These are phyloP conservation scores for Trichoderma gracile DNA, from an alignment of 2,329 filamentous ascomycete genomes.

Conservation along the genomic window DNA sequence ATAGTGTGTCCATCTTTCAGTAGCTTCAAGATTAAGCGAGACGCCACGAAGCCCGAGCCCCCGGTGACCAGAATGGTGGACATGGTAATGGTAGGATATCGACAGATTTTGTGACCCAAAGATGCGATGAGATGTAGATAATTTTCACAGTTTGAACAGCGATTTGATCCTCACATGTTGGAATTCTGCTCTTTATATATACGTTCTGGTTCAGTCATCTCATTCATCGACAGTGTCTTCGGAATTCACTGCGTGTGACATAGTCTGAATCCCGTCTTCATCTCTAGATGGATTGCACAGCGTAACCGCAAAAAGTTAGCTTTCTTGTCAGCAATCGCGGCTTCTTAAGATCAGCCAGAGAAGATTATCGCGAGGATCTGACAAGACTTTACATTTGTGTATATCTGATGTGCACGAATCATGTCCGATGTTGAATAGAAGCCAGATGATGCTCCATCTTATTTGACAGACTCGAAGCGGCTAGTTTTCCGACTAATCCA, in stretches of 20 bases:
- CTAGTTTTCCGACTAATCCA: neutral
- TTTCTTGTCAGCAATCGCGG: neutral
- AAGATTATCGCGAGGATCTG: too few relatives aligned
- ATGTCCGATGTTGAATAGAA: too few relatives aligned
- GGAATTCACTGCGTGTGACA: neutral
- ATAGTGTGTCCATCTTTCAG: slow-evolving; percentile 29
- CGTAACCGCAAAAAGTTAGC: neutral
- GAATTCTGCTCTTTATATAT: neutral
- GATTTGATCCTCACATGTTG: neutral
- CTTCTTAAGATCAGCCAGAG: slow-evolving; percentile 25
- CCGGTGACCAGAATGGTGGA: slow-evolving; percentile 31
- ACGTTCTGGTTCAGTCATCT: neutral
- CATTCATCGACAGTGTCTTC: neutral
- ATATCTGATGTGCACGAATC: neutral
- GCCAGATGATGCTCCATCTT: too few relatives aligned
- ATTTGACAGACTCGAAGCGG: neutral
- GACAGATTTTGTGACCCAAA: neutral
- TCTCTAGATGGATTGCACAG: neutral
- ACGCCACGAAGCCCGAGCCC: slow-evolving; percentile 32
- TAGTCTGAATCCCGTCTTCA: neutral
- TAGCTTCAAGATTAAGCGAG: slow-evolving; percentile 31
- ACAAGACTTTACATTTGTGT: neutral
- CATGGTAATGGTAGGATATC: neutral
- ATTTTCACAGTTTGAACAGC: neutral
- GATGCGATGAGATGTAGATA: neutral